These are phyloP conservation scores for Musa acuminata DNA, from an alignment of 176 grass and related monocot genomes.

Conservation along the genomic window DNA sequence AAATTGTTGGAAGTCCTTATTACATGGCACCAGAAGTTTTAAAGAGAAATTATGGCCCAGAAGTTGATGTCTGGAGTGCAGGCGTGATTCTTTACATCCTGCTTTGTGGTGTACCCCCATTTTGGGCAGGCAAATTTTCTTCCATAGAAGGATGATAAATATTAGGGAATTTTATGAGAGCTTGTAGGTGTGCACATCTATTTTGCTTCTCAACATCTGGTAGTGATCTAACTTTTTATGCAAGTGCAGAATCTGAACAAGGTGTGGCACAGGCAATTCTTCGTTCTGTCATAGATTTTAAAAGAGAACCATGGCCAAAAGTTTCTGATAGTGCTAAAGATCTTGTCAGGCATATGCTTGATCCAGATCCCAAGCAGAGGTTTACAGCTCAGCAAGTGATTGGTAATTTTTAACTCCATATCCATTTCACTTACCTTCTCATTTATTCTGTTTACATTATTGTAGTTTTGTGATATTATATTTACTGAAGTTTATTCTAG, in stretches of 20 bases:
- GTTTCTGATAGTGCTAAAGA: slow-evolving; percentile 9
- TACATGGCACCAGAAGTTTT: not conserved
- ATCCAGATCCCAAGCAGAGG: not conserved
- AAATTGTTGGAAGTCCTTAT: not conserved
- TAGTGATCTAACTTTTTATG: not conserved
- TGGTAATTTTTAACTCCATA: not conserved
- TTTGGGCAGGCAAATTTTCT: not conserved
- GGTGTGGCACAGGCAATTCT: slow-evolving; percentile 7
- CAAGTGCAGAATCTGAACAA: slow-evolving; percentile 4
- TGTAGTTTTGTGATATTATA: not conserved
- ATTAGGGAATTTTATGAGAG: not conserved
- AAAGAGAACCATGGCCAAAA: slow-evolving; percentile 1
- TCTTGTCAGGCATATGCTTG: slow-evolving; percentile 1
- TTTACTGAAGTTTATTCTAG: not conserved
- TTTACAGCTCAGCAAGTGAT: slow-evolving; percentile 3
- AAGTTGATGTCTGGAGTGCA: not conserved
- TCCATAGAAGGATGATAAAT: not conserved
- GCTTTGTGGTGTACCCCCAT: not conserved
- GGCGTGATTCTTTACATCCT: not conserved
- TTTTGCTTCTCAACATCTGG: not conserved
- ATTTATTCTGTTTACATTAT: not conserved
- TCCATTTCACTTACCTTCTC: not conserved
- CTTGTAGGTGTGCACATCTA: not conserved
- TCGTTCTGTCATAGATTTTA: not conserved
- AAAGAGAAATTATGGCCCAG: slow-evolving; percentile 1